Evolutionary conservation across 805 yeast species (phyloP).

Genomic region (Cyberlindnera lachancei): DNA sequence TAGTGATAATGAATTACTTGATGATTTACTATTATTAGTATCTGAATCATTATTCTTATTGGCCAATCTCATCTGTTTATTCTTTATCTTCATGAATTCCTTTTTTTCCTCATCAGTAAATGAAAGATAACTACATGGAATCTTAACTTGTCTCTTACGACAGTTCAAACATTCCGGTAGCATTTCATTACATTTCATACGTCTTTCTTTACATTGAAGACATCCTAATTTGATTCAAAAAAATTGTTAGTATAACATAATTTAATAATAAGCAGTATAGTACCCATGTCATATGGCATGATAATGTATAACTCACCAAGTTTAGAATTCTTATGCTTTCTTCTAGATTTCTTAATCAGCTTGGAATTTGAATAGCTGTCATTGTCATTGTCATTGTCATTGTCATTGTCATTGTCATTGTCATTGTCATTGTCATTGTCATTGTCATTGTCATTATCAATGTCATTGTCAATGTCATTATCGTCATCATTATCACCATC

Average conservation of each 20-base stretch:
- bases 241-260: constrained; percentile 7
- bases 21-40: background rate
- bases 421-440: too few relatives aligned
- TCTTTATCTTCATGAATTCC: constrained; percentile 10
- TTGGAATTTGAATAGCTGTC: too few relatives aligned
- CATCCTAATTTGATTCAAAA: constrained; percentile 27
- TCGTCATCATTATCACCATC: too few relatives aligned
- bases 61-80: too few relatives aligned
- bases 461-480: too few relatives aligned
- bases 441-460: too few relatives aligned
- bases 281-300: too few relatives aligned
- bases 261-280: background rate
- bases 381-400: too few relatives aligned
- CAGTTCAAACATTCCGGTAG: constrained; percentile 44
- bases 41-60: too few relatives aligned
- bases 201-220: constrained; percentile 42
- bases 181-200: constrained; percentile 45
- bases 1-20: constrained; percentile 6
- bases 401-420: too few relatives aligned
- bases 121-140: constrained; percentile 20
- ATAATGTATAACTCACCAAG: constrained; percentile 21
- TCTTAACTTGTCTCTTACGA: constrained; percentile 20
- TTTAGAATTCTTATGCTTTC: constrained; percentile 25
- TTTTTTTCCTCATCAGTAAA: constrained; percentile 16
- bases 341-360: constrained; percentile 11